Evolutionary conservation across 257 asterid species (phyloP).

Genomic region (Forsythia suspensa): DNA sequence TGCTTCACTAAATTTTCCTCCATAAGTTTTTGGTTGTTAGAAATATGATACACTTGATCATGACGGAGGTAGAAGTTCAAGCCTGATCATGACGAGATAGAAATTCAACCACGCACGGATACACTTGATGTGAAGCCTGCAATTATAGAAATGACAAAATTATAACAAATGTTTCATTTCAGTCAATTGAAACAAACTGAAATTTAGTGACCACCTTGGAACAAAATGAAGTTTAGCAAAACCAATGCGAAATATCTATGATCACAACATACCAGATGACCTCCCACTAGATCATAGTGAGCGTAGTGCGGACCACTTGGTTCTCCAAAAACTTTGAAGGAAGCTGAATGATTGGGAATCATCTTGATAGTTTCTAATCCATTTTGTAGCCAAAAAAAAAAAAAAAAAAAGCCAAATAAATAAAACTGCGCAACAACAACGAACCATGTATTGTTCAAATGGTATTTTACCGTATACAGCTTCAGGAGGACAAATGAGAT

Average conservation of each 20-base stretch:
- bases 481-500: conserved; percentile 96
- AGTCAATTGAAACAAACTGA: too few species aligned
- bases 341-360: conserved; percentile 68
- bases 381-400: not conserved
- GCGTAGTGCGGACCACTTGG: conserved; percentile 90
- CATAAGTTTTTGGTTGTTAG: too few species aligned
- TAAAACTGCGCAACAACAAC: not conserved
- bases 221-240: not conserved
- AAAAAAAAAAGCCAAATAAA: not conserved
- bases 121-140: conserved; percentile 28
- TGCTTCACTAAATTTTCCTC: too few species aligned
- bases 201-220: too few species aligned
- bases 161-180: not conserved
- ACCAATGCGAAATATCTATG: not conserved
- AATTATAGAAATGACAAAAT: not conserved
- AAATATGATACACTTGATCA: conserved; percentile 1
- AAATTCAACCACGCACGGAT: conserved; percentile 24
- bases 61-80: conserved; percentile 18
- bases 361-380: conserved; percentile 73
- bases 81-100: conserved; percentile 18
- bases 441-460: not conserved
- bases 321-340: conserved; percentile 79
- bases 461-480: conserved; percentile 67
- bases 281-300: conserved; percentile 96
- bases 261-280: conserved; percentile 62